Evolutionary conservation across 352 stramenopile genomes (phyloP), one percentile per base, ranked within the genome.

Genomic region (Pythium aristosporum): DNA sequence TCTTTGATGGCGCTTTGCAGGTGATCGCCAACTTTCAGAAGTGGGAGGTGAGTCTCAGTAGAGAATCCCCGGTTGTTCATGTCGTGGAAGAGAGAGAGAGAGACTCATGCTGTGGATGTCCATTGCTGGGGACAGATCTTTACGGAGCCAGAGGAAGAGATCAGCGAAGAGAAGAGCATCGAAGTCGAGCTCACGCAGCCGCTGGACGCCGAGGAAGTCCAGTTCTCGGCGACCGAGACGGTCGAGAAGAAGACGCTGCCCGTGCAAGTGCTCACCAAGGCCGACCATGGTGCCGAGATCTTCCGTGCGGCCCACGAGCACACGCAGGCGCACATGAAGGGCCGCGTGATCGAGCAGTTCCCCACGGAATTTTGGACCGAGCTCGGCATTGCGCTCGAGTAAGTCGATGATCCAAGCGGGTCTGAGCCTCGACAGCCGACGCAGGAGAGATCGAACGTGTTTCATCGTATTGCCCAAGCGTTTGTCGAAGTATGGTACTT

Each of bases 251-350:
- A 57, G 12, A 53, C 43, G 12, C 46, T 59, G 5, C 66, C 56
- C 7, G 69, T 67, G 20, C 75, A 77, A 32, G 69, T 91, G 32
- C 50, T 91, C 16, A 91, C 80, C 2, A 63, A 80, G 44, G 69
- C 65, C 13, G 71, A 88, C 30, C 71, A 89, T 49, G 82, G 80
- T 0, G 71, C 88, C 36, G 54, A 81, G 52, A 73, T 80, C 30
- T 65, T 75, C 42, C 73, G 72, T 8, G 70, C 81, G 10, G 70
- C 52, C 16, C 65, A 91, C 57, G 42, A 70, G 44, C 73, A 78
- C 48, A 89, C 80, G 21, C 74, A 91, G 46, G 36, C 57, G n/a
- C 74, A 88, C 65, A 91, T 89, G 82, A 77, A 80, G 28, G 55
- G 71, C 21, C 80, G 79, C 21, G 79, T 90, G 18, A 65, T 87